Evolutionary conservation across 441 rosid genomes (phyloP), one percentile per base, ranked within the genome.

Genomic region (Croton setiger): DNA sequence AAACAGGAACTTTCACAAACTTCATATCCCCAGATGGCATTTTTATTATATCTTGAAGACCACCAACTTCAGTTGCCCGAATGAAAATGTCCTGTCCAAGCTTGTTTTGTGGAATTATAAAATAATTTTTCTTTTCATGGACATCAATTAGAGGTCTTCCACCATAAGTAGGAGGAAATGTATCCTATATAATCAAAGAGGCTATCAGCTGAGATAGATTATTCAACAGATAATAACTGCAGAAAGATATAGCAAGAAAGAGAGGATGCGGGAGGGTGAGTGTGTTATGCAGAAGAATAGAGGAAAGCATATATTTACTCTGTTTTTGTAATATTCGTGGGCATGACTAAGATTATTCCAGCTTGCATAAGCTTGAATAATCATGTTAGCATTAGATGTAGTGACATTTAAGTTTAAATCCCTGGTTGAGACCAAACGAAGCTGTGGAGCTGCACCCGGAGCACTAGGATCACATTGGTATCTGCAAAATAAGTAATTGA

Each of bases 351-450:
- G 90, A 78, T 83, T 89, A 77, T 82, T 87, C 99, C 98, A 96
- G 86, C 99, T 96, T 57, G 97, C 87, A 81, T 89, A 96, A 63
- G 98, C 98, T 88, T 96, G 97, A 79, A 93, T 83, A 60, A 93
- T 82, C 93, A 95, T 89, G 80, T 96, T 96, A 73, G 83, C 82
- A 82, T 86, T 96, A 59, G 96, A 85, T 69, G 89, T 91, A 36
- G 98, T 88, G 77, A 91, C 74, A 73, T 96, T 96, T 72, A 96
- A 75, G 84, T 93, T 96, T 68, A 96, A 82, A 77, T 92, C 93
- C 86, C 84, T 78, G 2, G 89, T 83, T 49, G 90, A 79, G 72
- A 91, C 84, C 74, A 96, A 75, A 68, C 96, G 96, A 71, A 96
- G 73, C 80, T 96, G 96, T 64, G 96, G 86, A 74, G 89, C 86